Conservation (phyloP, 371 early-diverging fungal species). For the Antonospora locustae region DNA sequence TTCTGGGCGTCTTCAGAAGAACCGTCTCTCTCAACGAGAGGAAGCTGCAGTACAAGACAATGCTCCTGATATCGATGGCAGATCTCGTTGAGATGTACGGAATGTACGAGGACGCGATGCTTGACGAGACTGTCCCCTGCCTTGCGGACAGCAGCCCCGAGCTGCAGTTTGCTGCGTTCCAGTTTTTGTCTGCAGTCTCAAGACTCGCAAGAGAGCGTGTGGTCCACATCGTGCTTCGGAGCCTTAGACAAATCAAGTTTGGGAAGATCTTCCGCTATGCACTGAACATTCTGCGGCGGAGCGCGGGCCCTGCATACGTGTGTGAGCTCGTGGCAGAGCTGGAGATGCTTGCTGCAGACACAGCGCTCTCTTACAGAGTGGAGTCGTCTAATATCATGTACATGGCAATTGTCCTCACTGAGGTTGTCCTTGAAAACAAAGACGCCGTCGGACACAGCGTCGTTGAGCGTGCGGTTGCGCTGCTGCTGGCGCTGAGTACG, state of each 20-base stretch:
- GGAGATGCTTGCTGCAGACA: too few species aligned
- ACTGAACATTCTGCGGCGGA: constrained; percentile 22
- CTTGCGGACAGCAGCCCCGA: constrained; percentile 30
- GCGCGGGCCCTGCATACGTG: too few species aligned
- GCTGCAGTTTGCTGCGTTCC: constrained; percentile 29
- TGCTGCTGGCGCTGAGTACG: too few species aligned
- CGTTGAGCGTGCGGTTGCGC: too few species aligned
- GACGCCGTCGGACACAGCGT: too few species aligned
- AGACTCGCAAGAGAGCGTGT: not conserved
- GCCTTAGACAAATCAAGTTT: constrained; percentile 33
- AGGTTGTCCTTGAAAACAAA: too few species aligned
- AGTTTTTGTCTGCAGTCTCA: constrained; percentile 30
- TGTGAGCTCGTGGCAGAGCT: too few species aligned
- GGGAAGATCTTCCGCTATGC: constrained; percentile 49
- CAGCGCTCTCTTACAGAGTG: too few species aligned
- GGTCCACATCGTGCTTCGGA: constrained; percentile 13
- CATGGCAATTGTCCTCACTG: too few species aligned
- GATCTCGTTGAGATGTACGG: constrained; percentile 14
- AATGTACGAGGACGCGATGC: constrained; percentile 14
- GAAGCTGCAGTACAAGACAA: constrained; percentile 14
- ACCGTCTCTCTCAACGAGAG: constrained; percentile 4
- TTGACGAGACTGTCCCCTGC: constrained; percentile 1
- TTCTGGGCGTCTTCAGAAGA: constrained; percentile 10
- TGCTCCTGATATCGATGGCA: constrained; percentile 25
- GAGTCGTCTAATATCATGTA: too few species aligned